These are phyloP conservation scores for Boletellus ananas DNA, from an alignment of 768 basidiomycete species.

Conservation along the genomic window DNA sequence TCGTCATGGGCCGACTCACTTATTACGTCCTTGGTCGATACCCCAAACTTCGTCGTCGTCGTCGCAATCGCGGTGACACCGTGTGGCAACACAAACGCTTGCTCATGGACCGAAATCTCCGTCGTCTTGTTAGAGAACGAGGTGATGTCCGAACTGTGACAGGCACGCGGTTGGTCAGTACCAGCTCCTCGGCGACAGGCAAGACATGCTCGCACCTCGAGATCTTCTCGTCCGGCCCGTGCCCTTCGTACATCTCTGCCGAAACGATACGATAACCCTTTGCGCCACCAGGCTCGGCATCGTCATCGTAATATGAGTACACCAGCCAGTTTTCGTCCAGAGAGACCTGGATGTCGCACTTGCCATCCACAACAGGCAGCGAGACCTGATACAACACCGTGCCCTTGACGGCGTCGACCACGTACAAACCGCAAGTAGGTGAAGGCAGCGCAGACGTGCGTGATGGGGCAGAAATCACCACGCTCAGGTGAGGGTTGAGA, in stretches of 20 bases:
- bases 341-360: conserved; percentile 63
- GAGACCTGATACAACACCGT: conserved; percentile 63
- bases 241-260: conserved; percentile 88
- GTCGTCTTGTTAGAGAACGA: conserved; percentile 52
- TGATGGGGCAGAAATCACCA: conserved; percentile 52
- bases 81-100: conserved; percentile 66
- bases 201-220: conserved; percentile 52
- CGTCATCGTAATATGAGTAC: conserved; percentile 77
- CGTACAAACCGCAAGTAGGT: conserved; percentile 57
- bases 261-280: conserved; percentile 74
- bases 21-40: conserved; percentile 81
- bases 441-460: conserved; percentile 10
- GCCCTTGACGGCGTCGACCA: conserved; percentile 81
- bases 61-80: conserved; percentile 66
- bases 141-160: conserved; percentile 48
- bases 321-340: conserved; percentile 92
- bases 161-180: not conserved
- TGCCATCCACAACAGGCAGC: conserved; percentile 42
- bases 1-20: conserved; percentile 42
- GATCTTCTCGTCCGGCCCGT: conserved; percentile 60
- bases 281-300: conserved; percentile 42
- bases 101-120: conserved; percentile 57
- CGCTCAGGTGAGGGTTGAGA: conserved; percentile 76
- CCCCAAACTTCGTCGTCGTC: conserved; percentile 85
- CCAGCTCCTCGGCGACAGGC: conserved; percentile 7